These are phyloP conservation scores for Beauveria pseudobassiana DNA, from an alignment of 2,329 filamentous ascomycete species.

Conservation along the genomic window DNA sequence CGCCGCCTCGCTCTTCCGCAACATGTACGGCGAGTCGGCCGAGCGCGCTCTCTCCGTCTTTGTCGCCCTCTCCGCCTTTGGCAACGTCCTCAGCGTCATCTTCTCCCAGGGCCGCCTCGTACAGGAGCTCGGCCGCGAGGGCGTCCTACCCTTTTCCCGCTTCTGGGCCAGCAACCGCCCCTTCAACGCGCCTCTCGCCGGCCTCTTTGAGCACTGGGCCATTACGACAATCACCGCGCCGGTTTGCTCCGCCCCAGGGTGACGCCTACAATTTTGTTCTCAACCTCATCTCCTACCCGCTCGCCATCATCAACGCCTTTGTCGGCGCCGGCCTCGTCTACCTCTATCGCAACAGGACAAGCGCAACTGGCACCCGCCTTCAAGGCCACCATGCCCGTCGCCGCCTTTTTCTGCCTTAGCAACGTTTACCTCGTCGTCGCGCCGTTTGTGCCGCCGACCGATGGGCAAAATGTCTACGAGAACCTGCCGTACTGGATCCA, in stretches of 20 bases:
- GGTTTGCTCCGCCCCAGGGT: slow-evolving; percentile 59
- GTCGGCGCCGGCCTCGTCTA: slow-evolving; percentile 46
- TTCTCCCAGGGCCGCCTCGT: slow-evolving; percentile 61
- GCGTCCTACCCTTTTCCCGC: slow-evolving; percentile 54
- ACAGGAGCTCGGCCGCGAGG: slow-evolving; percentile 59
- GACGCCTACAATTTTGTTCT: slow-evolving; percentile 59
- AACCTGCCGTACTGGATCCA: slow-evolving; percentile 50
- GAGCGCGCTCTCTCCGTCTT: slow-evolving; percentile 57
- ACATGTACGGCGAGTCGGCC: slow-evolving; percentile 45
- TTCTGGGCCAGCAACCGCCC: slow-evolving; percentile 59
- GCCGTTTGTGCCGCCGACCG: slow-evolving; percentile 47
- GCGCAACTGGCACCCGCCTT: slow-evolving; percentile 47
- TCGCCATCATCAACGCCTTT: slow-evolving; percentile 50
- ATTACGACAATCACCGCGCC: slow-evolving; percentile 58
- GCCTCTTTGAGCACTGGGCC: slow-evolving; percentile 56
- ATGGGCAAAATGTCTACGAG: slow-evolving; percentile 46
- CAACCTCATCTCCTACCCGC: slow-evolving; percentile 57
- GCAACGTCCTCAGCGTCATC: slow-evolving; percentile 60
- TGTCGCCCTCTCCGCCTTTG: slow-evolving; percentile 59
- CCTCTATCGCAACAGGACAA: slow-evolving; percentile 41
- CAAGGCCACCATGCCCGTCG: slow-evolving; percentile 45
- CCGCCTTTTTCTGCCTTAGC: slow-evolving; percentile 51
- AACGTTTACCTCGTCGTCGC: slow-evolving; percentile 55
- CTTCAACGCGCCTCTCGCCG: slow-evolving; percentile 54
- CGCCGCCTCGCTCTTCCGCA: slow-evolving; percentile 47